Percentiles rank a stretch among this genome's conserved stretches.
Evolutionary conservation across 768 basidiomycete genomes (phyloP).

Genomic region (Amanita rubescens): DNA sequence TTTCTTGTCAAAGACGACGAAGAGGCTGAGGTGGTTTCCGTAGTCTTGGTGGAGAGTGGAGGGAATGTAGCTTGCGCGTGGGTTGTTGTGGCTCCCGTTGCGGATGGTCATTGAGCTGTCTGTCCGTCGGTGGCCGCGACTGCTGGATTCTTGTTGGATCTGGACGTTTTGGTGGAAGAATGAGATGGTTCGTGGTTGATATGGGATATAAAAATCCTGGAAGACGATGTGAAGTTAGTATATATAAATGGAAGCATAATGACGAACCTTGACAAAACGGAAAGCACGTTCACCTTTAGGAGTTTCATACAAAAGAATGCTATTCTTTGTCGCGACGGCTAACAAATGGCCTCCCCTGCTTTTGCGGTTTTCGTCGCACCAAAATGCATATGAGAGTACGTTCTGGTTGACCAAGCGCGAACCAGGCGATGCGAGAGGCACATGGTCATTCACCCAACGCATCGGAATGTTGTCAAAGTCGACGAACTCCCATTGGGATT

Average conservation of each 20-base stretch:
- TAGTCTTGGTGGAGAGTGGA: constrained; percentile 37
- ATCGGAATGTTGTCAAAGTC: constrained; percentile 65
- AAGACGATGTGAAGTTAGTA: constrained; percentile 5
- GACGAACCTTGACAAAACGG: constrained; percentile 64
- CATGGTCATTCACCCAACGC: constrained; percentile 84
- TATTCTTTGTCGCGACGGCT: constrained; percentile 69
- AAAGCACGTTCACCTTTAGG: constrained; percentile 80
- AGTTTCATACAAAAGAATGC: constrained; percentile 72
- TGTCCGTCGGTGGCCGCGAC: constrained; percentile 37
- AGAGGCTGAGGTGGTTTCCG: constrained; percentile 70
- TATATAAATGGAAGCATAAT: background rate
- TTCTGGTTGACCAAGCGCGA: constrained; percentile 54
- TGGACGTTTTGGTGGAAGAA: constrained; percentile 63
- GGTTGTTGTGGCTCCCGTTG: constrained; percentile 19
- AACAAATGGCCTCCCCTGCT: constrained; percentile 46
- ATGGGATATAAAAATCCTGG: constrained; percentile 80
- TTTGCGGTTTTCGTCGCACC: constrained; percentile 48
- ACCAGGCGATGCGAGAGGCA: constrained; percentile 62
- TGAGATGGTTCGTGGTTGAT: constrained; percentile 53
- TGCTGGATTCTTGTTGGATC: constrained; percentile 33
- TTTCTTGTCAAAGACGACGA: constrained; percentile 83
- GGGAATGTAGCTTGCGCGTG: constrained; percentile 16
- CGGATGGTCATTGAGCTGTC: constrained; percentile 34
- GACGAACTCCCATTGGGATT: constrained; percentile 8
- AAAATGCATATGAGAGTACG: constrained; percentile 62